A percentile compares a stretch with the other conserved stretches of the same genome.
Evolutionary conservation across 768 basidiomycete genomes (phyloP).

Genomic region (Suillus spraguei): DNA sequence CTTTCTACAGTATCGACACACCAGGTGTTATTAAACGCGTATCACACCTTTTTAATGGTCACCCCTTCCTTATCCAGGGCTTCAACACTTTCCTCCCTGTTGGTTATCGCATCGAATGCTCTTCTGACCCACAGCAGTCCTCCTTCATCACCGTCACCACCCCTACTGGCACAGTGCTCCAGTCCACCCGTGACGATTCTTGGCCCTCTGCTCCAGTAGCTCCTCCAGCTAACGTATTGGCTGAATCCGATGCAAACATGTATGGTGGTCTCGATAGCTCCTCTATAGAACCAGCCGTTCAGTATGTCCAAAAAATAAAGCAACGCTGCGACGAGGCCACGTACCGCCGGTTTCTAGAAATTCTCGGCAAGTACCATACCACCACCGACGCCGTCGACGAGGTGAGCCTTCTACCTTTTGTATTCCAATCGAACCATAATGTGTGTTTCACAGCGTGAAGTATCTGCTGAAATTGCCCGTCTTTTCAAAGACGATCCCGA

Average conservation of each 20-base stretch:
- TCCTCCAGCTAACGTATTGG: conserved; percentile 6
- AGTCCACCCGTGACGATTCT: conserved; percentile 50
- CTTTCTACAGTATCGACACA: conserved; percentile 79
- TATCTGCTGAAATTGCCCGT: conserved; percentile 65
- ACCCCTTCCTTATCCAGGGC: conserved; percentile 90
- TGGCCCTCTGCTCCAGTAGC: conserved; percentile 37
- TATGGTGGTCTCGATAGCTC: conserved; percentile 41
- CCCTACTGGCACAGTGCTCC: conserved; percentile 64
- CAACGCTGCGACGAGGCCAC: conserved; percentile 90
- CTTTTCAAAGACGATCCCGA: conserved; percentile 80
- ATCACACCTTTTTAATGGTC: conserved; percentile 88
- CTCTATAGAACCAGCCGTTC: conserved; percentile 77
- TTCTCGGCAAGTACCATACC: conserved; percentile 66
- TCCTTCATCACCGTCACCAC: conserved; percentile 79
- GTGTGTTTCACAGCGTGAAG: conserved; percentile 53
- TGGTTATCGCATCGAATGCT: conserved; percentile 92
- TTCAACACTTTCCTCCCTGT: conserved; percentile 98
- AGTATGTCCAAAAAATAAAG: conserved; percentile 97
- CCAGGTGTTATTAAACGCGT: conserved; percentile 97
- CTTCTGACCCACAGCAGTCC: conserved; percentile 60
- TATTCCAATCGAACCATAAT: not conserved
- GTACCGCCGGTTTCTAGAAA: conserved; percentile 77
- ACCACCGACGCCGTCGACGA: conserved; percentile 63
- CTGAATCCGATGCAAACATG: conserved; percentile 23
- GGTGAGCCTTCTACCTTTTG: conserved; percentile 35